Evolutionary conservation across 768 basidiomycete genomes (phyloP), one percentile per base, ranked within the genome.

Genomic region (Gloeostereum incarnatum): DNA sequence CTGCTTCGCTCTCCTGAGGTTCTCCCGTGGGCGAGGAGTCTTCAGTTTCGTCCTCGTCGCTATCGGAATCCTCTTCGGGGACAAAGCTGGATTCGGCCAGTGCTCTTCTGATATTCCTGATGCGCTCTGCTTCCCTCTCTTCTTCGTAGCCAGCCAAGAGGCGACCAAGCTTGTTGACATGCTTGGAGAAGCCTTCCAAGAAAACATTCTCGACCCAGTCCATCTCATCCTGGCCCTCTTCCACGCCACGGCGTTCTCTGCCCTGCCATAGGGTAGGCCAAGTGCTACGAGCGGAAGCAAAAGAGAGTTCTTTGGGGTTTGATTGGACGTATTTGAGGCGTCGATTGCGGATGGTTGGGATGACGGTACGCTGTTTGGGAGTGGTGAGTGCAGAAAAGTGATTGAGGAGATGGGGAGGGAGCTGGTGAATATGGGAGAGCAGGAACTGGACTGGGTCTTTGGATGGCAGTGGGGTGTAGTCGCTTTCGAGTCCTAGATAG

Each of bases 181-280:
- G 72, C 45, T 73, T 71, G 22, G 52, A 57, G 2, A 59, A 60
- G 1, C 77, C 81, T 21, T 61, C 57, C 40, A 89, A 49, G 53
- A 90, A 88, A 14, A 66, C 61, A 13, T 55, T 65, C 37, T 74
- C 62, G 4, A 62, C 84, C 87, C 87, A 91, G 25, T 63, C 62
- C 45, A 63, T 69, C 56, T 91, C 87, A 10, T 87, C 86, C 27
- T 59, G 59, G 47, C 72, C 67, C 30, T 55, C 50, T 35, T 44
- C 41, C 18, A 54, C 45, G 8, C 74, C 75, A 14, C 58, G 49
- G 5, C 65, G 61, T 40, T 71, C 71, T 27, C 59, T 56, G 1
- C 80, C 78, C 23, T 71, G 63, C 79, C 83, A 89, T 9, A 89
- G 57, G 17, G 63, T 51, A 6, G 84, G 78, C 84, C 87, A 89